Evolutionary conservation across 2,329 filamentous ascomycete genomes (phyloP).

Genomic region (Pyrenochaeta sp.): DNA sequence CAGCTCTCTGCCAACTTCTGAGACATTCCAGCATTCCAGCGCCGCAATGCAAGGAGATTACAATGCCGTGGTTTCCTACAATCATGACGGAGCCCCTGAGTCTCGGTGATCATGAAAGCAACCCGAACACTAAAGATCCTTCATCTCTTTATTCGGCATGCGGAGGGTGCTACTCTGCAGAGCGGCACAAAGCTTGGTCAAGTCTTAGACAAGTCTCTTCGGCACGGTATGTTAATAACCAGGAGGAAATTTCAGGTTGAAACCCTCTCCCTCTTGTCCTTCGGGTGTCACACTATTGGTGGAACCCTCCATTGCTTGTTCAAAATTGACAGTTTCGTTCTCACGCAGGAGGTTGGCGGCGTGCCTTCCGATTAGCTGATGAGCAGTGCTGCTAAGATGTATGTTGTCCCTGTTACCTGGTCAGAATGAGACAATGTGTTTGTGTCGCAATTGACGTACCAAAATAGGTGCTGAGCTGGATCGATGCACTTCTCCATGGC

Average conservation of each 20-base stretch:
- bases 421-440: slow-evolving; percentile 45
- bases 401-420: slow-evolving; percentile 43
- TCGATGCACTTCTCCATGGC: slow-evolving; percentile 40
- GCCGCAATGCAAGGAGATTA: slow-evolving; percentile 47
- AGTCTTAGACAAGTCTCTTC: slow-evolving; percentile 29
- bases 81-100: slow-evolving; percentile 22
- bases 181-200: slow-evolving; percentile 9
- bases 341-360: slow-evolving; percentile 43
- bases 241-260: slow-evolving; percentile 43
- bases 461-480: slow-evolving; percentile 45
- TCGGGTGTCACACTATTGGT: slow-evolving; percentile 22
- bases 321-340: slow-evolving; percentile 42
- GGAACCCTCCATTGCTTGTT: slow-evolving; percentile 23
- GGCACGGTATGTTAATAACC: slow-evolving; percentile 34
- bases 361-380: slow-evolving; percentile 47
- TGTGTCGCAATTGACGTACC: slow-evolving; percentile 38
- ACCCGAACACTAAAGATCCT: slow-evolving; percentile 8
- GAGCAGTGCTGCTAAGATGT: slow-evolving; percentile 44
- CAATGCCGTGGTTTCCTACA: slow-evolving; percentile 33
- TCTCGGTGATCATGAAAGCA: slow-evolving; percentile 26
- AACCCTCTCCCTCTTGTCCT: slow-evolving; percentile 23
- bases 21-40: slow-evolving; percentile 46
- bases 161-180: slow-evolving; percentile 9
- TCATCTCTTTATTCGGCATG: slow-evolving; percentile 1
- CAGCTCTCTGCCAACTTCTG: slow-evolving; percentile 29